Percentiles rank a stretch among this genome's conserved stretches.
These are phyloP conservation scores for Neocucurbitaria cava DNA, from an alignment of 2,329 filamentous ascomycete species.

Conservation along the genomic window DNA sequence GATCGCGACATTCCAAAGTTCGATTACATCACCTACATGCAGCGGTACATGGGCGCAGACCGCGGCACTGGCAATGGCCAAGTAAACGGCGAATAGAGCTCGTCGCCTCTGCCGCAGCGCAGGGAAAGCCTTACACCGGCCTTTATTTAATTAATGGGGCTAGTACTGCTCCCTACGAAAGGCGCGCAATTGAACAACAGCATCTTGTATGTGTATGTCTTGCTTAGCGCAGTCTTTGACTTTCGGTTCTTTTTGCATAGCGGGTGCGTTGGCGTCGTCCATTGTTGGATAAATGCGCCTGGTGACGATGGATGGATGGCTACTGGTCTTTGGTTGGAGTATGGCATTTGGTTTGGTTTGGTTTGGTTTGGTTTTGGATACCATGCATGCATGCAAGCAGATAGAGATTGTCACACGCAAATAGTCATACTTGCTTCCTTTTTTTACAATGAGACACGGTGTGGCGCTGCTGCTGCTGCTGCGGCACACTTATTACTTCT, in stretches of 20 bases:
- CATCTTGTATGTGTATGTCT: not conserved
- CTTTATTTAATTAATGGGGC: not conserved
- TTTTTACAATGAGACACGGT: not conserved
- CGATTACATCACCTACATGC: slow-evolving; percentile 98
- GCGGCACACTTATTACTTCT: too few species aligned
- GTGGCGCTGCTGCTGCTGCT: too few species aligned
- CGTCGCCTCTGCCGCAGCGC: not conserved
- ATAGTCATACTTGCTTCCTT: slow-evolving; percentile 6
- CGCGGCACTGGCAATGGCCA: slow-evolving; percentile 29
- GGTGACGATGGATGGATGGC: not conserved
- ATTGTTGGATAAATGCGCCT: not conserved
- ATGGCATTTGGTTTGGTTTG: not conserved
- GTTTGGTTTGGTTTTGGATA: slow-evolving; percentile 2
- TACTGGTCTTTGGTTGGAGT: not conserved
- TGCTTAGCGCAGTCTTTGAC: not conserved
- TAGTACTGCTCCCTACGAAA: not conserved
- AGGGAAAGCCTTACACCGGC: not conserved
- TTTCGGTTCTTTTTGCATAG: slow-evolving; percentile 1
- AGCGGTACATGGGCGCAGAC: slow-evolving; percentile 62
- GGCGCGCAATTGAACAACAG: not conserved
- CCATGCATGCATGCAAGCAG: too few species aligned
- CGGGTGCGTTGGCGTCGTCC: not conserved
- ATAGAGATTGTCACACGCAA: not conserved
- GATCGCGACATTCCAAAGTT: slow-evolving; percentile 87
- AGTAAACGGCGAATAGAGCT: slow-evolving; percentile 30